Evolutionary conservation across 2,329 filamentous ascomycete species (phyloP), one percentile per base, ranked within the genome.

Genomic region (Paecilomyces sp.): DNA sequence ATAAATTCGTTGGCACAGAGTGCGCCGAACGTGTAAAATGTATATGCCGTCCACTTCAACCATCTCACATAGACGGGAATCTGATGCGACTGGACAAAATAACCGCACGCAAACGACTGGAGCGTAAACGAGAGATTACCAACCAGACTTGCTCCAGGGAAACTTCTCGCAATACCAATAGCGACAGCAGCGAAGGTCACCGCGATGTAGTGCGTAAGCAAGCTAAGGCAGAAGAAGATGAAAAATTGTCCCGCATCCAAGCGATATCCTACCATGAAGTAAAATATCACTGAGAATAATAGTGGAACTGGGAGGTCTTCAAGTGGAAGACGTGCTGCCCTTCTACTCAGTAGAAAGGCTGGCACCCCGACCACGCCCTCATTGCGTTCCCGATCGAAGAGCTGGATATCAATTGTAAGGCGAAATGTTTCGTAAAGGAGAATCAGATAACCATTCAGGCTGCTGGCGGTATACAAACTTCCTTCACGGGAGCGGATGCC

Each of bases 31-130:
- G 82, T 83, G 66, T 91, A 92, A 68, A 67, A 71, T 0, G 68
- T 70, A 54, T 74, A 74, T 3, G 68, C 68, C 3, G 66, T 69
- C 75, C 74, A 77, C 61, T 91, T 92, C 1, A 89, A 76, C 89
- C 89, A 92, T 58, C 88, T 81, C n/a, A 91, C 84, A 66, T 91
- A 92, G 1, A 92, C 79, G 0, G 89, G 88, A 3, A 92, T 89
- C 4, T 86, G 85, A 57, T 89, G 85, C 11, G 81, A 80, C 70
- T 92, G 88, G 13, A 92, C 85, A 64, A 92, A 92, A 71, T 88
- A 91, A 1, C 89, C 89, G 63, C 88, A 91, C 0, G 86, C 86
- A 77, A 91, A 85, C 1, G 83, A 88, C 68, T 92, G 89, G 22
- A 92, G 64, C 0, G 89, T 92, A 65, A 87, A 92, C 0, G 81